Conservation (phyloP, 2,329 filamentous ascomycete species). For the Neonectria faginata region DNA sequence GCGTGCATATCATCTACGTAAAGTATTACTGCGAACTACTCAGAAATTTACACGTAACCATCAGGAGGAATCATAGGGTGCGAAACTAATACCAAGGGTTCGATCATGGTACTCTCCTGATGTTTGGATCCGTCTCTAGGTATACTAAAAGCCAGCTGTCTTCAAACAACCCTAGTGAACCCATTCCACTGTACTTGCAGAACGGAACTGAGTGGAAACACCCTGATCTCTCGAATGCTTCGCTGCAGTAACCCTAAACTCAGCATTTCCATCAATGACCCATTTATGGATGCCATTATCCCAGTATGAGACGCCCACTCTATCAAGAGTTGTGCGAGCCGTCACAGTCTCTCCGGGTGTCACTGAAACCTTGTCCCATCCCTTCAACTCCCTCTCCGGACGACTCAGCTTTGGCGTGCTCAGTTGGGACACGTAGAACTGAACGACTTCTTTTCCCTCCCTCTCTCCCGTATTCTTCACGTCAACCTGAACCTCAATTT, state of each 20-base stretch:
- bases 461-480: constrained; percentile 29
- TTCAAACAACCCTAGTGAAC: constrained; percentile 16
- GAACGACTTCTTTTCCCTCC: constrained; percentile 31
- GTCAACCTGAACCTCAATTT: constrained; percentile 28
- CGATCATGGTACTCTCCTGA: too few relatives aligned
- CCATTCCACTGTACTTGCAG: constrained; percentile 20
- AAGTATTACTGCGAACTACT: too few relatives aligned
- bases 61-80: too few relatives aligned
- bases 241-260: constrained; percentile 28
- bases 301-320: constrained; percentile 34
- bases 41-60: too few relatives aligned
- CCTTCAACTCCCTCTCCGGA: constrained; percentile 32
- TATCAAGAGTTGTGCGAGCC: constrained; percentile 26
- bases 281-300: constrained; percentile 30
- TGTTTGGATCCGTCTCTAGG: too few relatives aligned
- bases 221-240: constrained; percentile 32
- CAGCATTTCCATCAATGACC: constrained; percentile 27
- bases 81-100: too few relatives aligned
- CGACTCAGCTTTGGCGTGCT: constrained; percentile 18
- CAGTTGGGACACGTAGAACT: constrained; percentile 30
- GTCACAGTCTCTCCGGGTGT: constrained; percentile 23
- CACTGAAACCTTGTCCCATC: constrained; percentile 30
- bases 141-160: not conserved
- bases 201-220: constrained; percentile 7
- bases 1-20: too few relatives aligned